phyloP scores from a whole-genome alignment of 805 yeast species.

The Sungouiella blattae region DNA sequence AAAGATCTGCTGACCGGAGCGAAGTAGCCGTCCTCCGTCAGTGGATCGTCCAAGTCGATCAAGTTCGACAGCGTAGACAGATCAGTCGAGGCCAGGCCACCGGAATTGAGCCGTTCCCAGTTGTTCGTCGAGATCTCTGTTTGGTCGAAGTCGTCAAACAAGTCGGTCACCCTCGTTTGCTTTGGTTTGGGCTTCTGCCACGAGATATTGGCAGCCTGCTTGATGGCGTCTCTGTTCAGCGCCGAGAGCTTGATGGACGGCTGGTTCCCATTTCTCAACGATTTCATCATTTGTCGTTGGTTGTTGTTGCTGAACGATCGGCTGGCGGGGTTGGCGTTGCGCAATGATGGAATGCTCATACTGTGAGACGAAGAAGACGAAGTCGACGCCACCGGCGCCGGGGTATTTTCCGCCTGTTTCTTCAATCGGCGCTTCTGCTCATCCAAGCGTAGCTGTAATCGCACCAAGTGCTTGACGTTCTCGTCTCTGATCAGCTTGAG shows the following conservation, averaged over 20 bases:
- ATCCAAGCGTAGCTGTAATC: conserved; percentile 39
- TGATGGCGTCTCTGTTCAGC: conserved; percentile 16
- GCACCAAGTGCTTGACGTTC: conserved; percentile 39
- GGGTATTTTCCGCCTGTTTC: no score
- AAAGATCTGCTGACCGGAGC: conserved; percentile 12
- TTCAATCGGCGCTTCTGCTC: conserved; percentile 20
- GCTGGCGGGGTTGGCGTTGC: conserved; percentile 12
- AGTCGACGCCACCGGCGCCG: conserved; percentile 10
- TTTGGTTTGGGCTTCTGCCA: conserved; percentile 14
- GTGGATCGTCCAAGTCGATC: conserved; percentile 70
- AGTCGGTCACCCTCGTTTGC: conserved; percentile 9
- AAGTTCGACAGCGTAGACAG: conserved; percentile 42
- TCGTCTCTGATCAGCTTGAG: conserved; percentile 38
- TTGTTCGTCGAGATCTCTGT: conserved; percentile 20
- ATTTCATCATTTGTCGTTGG: conserved; percentile 26
- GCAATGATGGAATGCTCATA: conserved; percentile 27
- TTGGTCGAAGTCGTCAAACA: conserved; percentile 41
- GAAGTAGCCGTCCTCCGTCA: conserved; percentile 15
- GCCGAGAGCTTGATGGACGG: conserved; percentile 13
- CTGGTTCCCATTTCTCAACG: conserved; percentile 6
- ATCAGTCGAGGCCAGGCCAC: conserved; percentile 5
- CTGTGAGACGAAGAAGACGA: conserved; percentile 6
- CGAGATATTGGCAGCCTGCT: conserved; percentile 14
- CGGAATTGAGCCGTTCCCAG: conserved; percentile 25
- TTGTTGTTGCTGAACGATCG: conserved; percentile 10